These are phyloP conservation scores for Flaveria brownii DNA, from an alignment of 129 eudicot species.

Conservation along the genomic window DNA sequence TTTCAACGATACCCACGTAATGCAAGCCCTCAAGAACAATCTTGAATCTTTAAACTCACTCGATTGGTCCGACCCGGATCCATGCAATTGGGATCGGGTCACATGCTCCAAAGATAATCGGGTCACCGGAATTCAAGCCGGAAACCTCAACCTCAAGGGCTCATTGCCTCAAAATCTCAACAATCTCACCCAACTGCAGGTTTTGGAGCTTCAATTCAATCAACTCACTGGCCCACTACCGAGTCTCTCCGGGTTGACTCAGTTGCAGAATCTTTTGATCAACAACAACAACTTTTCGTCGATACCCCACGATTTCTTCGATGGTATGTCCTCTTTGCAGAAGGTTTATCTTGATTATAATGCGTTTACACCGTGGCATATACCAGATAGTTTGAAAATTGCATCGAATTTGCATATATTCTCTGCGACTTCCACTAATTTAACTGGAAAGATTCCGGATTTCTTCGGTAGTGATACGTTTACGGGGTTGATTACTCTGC, in stretches of 20 bases:
- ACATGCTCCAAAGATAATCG: constrained; percentile 31
- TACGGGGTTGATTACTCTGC: constrained; percentile 39
- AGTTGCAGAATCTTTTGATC: constrained; percentile 41
- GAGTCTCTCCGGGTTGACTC: constrained; percentile 51
- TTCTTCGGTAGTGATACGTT: constrained; percentile 62
- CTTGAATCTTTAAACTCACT: constrained; percentile 46
- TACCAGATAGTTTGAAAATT: constrained; percentile 20
- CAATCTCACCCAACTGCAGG: constrained; percentile 35
- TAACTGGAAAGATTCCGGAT: constrained; percentile 73
- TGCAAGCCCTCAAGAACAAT: constrained; percentile 51
- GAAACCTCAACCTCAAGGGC: constrained; percentile 30
- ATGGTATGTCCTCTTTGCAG: constrained; percentile 42
- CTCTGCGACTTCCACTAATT: constrained; percentile 52
- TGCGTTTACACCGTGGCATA: constrained; percentile 24
- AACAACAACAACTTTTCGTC: constrained; percentile 42
- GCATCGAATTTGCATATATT: constrained; percentile 47
- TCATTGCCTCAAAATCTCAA: constrained; percentile 35
- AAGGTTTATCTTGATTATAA: constrained; percentile 31
- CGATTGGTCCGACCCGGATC: constrained; percentile 45
- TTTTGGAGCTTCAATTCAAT: constrained; percentile 45
- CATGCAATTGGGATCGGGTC: constrained; percentile 63
- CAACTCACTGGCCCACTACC: constrained; percentile 50
- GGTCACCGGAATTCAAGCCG: constrained; percentile 34
- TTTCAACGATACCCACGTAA: constrained; percentile 42
- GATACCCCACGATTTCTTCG: constrained; percentile 37